phyloP scores from a whole-genome alignment of 257 asterid genomes.

The Misopates orontium region DNA sequence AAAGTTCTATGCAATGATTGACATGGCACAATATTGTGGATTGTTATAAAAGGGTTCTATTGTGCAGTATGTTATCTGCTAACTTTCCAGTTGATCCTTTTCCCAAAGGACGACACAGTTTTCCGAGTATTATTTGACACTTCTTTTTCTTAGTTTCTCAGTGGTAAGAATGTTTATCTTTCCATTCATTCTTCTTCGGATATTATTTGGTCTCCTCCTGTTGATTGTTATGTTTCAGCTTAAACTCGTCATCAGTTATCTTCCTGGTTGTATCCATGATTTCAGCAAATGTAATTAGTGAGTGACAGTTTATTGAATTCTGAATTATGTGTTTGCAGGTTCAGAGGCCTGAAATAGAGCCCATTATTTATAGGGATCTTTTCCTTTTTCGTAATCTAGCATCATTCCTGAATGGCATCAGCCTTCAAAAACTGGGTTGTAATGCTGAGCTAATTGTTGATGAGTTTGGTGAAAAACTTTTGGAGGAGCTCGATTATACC shows the following conservation, averaged over 20 bases:
- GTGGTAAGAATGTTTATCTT: slow-evolving; percentile 21
- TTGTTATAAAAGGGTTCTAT: not conserved
- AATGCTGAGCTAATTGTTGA: slow-evolving; percentile 97
- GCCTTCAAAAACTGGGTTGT: slow-evolving; percentile 94
- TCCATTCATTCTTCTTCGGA: slow-evolving; percentile 21
- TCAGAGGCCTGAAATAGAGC: slow-evolving; percentile 96
- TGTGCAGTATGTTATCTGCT: slow-evolving; percentile 4
- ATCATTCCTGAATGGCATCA: slow-evolving; percentile 93
- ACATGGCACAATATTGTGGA: not conserved
- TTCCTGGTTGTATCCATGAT: not conserved
- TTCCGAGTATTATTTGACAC: slow-evolving; percentile 17
- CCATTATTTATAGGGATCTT: slow-evolving; percentile 94
- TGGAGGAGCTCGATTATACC: slow-evolving; percentile 98
- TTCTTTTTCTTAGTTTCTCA: slow-evolving; percentile 21
- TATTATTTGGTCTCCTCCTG: slow-evolving; percentile 2
- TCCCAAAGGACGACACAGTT: slow-evolving; percentile 20
- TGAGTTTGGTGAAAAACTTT: slow-evolving; percentile 96
- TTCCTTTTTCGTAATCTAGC: slow-evolving; percentile 98
- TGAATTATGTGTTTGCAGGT: slow-evolving; percentile 56
- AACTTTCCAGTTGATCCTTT: slow-evolving; percentile 14
- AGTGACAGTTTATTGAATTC: slow-evolving; percentile 5
- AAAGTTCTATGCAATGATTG: no score
- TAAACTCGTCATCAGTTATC: slow-evolving; percentile 11
- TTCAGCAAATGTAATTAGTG: not conserved
- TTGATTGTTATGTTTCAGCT: slow-evolving; percentile 15